phyloP scores from a whole-genome alignment of 352 stramenopile genomes.

The Phytophthora macrochlamydospora region DNA sequence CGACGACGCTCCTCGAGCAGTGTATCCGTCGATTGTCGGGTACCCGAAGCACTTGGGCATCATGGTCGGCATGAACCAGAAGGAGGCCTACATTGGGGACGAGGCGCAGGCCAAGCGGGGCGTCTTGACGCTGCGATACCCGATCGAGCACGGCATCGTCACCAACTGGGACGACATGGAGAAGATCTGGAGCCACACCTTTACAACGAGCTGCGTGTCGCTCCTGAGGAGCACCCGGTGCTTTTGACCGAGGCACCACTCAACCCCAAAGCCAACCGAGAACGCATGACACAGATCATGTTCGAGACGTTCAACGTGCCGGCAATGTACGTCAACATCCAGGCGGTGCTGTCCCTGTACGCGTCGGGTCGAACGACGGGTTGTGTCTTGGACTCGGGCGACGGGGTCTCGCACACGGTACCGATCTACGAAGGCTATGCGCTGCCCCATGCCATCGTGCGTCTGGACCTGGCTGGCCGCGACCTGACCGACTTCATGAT shows the following conservation, averaged over 20 bases:
- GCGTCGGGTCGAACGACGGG: constrained; percentile 95
- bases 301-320: constrained; percentile 97
- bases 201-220: constrained; percentile 98
- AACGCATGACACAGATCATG: constrained; percentile 97
- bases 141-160: constrained; percentile 99
- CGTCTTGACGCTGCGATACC: constrained; percentile 95
- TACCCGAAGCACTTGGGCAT: constrained; percentile 96
- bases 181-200: constrained; percentile 99
- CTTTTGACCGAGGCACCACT: constrained; percentile 94
- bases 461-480: constrained; percentile 94
- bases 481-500: constrained; percentile 97
- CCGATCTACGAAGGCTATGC: constrained; percentile 97
- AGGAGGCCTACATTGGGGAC: constrained; percentile 94
- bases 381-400: constrained; percentile 95
- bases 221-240: constrained; percentile 97
- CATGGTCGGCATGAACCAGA: constrained; percentile 98
- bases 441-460: constrained; percentile 94
- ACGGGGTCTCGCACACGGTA: constrained; percentile 93
- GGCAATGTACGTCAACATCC: constrained; percentile 95
- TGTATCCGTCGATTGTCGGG: constrained; percentile 73
- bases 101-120: constrained; percentile 93
- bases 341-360: constrained; percentile 95
- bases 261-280: constrained; percentile 93
- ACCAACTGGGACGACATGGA: constrained; percentile 99
- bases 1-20: constrained; percentile 70